A percentile compares a stretch with the other conserved stretches of the same genome.
These are phyloP conservation scores for Solanum appendiculatum DNA, from an alignment of 257 asterid genomes.

Conservation along the genomic window DNA sequence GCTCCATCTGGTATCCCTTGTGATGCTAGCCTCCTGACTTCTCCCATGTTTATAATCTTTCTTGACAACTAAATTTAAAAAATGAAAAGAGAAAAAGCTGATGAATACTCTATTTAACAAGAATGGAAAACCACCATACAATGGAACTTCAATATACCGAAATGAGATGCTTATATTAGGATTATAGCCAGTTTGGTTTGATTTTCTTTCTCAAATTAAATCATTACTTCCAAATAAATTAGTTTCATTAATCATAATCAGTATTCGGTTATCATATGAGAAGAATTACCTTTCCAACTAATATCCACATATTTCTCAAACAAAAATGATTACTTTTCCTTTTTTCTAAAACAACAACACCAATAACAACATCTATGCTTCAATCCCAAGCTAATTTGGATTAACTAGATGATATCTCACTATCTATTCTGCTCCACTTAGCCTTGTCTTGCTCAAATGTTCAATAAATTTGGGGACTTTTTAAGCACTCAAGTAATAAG, in stretches of 20 bases:
- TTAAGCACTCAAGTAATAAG: neutral
- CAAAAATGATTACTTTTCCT: neutral
- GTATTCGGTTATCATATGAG: neutral
- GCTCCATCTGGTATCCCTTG: slow-evolving; percentile 88
- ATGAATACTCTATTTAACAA: slow-evolving; percentile 1
- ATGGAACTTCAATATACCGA: neutral
- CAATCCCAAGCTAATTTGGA: neutral
- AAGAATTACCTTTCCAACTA: neutral
- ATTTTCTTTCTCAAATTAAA: neutral
- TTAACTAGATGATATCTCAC: neutral
- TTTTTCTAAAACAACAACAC: neutral
- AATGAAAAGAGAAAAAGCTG: neutral
- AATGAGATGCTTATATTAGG: neutral
- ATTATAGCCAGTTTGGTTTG: neutral
- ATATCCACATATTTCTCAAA: neutral
- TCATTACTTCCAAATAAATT: neutral
- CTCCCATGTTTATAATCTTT: slow-evolving; percentile 74
- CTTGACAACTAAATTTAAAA: slow-evolving; percentile 48
- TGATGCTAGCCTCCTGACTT: slow-evolving; percentile 68
- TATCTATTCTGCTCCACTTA: neutral
- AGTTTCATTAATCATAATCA: neutral
- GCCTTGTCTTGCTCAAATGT: neutral
- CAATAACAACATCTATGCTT: neutral
- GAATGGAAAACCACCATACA: neutral
- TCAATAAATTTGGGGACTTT: neutral